Percentiles rank a stretch among this genome's conserved stretches.
Conservation (phyloP, 768 basidiomycete genomes). For the Lentinula aciculospora region DNA sequence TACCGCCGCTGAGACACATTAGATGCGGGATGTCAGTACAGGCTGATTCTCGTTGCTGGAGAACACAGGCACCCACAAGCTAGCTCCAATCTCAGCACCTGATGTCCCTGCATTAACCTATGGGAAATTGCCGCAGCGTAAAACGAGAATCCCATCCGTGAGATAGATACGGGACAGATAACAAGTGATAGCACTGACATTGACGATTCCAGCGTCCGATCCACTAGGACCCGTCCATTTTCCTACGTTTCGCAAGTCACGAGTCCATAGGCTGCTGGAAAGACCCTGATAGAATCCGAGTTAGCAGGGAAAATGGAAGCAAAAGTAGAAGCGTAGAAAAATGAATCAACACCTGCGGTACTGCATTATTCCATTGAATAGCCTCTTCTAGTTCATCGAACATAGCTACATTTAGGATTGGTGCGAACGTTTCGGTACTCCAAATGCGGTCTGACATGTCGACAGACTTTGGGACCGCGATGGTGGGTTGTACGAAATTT, state of each 20-base stretch:
- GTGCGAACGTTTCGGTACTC: constrained; percentile 82
- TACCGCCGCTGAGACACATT: constrained; percentile 52
- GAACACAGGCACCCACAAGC: constrained; percentile 8
- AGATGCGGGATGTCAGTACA: constrained; percentile 8
- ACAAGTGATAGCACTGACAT: constrained; percentile 44
- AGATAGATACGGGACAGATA: not conserved
- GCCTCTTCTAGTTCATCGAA: constrained; percentile 87
- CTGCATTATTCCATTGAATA: constrained; percentile 86
- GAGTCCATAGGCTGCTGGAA: constrained; percentile 89
- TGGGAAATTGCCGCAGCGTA: not conserved
- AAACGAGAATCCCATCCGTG: not conserved
- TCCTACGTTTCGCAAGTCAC: constrained; percentile 75
- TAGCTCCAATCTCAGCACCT: constrained; percentile 65
- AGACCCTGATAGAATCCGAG: constrained; percentile 49
- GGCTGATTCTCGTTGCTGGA: not conserved
- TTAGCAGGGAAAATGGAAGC: constrained; percentile 5
- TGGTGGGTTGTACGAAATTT: constrained; percentile 87
- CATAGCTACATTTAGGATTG: constrained; percentile 79
- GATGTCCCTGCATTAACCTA: constrained; percentile 57
- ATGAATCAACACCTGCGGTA: constrained; percentile 55
- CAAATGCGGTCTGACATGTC: constrained; percentile 56
- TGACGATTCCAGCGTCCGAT: constrained; percentile 89
- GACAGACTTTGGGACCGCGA: constrained; percentile 60
- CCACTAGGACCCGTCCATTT: constrained; percentile 91
- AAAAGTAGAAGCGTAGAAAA: constrained; percentile 7